These are phyloP conservation scores for Scedosporium minutisporum DNA, from an alignment of 2,329 filamentous ascomycete genomes.

Conservation along the genomic window DNA sequence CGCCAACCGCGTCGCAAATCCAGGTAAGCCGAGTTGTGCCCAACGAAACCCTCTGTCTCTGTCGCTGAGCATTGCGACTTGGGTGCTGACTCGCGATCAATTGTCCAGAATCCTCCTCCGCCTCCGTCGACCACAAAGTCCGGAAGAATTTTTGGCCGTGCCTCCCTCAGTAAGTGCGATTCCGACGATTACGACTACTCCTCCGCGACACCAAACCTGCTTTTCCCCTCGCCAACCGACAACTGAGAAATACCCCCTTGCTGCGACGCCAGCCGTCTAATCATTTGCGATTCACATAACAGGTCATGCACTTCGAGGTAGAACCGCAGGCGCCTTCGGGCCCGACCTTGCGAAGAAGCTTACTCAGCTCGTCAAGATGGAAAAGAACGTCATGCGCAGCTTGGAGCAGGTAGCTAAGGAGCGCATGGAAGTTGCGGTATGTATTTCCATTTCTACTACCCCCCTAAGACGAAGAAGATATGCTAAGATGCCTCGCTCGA, in stretches of 20 bases:
- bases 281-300: not conserved
- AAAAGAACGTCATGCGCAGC: conserved; percentile 99
- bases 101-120: conserved; percentile 74
- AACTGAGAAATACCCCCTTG: not conserved
- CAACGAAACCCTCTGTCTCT: not conserved
- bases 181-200: not conserved
- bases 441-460: conserved; percentile 24
- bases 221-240: not conserved
- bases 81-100: not conserved
- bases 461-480: conserved; percentile 5
- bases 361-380: conserved; percentile 97
- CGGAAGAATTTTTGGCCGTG: conserved; percentile 77
- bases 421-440: conserved; percentile 95
- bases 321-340: conserved; percentile 66
- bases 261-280: not conserved
- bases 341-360: conserved; percentile 96
- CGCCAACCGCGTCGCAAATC: conserved; percentile 78
- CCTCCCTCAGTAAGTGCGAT: conserved; percentile 64
- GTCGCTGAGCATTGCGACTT: not conserved
- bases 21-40: conserved; percentile 33
- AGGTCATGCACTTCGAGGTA: conserved; percentile 62
- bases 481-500: too few relatives aligned
- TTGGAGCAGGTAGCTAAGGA: conserved; percentile 91
- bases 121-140: conserved; percentile 86
- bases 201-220: not conserved